Percentiles rank a stretch among this genome's conserved stretches.
Evolutionary conservation across 768 basidiomycete genomes (phyloP).

Genomic region (Amanita exitialis): DNA sequence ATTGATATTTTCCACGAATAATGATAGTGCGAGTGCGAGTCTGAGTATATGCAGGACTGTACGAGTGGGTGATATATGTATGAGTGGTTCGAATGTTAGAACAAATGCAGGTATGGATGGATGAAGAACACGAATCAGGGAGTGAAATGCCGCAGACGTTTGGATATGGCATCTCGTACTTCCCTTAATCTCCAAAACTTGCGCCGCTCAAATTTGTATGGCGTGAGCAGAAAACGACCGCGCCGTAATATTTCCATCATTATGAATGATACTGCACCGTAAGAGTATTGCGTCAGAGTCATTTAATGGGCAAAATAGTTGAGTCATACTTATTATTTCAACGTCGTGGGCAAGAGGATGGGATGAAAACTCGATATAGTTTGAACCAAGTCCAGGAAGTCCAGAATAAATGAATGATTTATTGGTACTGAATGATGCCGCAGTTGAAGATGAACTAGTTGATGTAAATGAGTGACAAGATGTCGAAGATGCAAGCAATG

Average conservation of each 20-base stretch:
- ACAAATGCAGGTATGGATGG: not conserved
- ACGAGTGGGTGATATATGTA: not conserved
- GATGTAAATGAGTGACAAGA: slow-evolving; percentile 7
- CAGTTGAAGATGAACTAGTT: slow-evolving; percentile 12
- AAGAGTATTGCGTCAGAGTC: slow-evolving; percentile 7
- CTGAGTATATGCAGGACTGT: not conserved
- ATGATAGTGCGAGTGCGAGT: not conserved
- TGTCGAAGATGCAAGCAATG: slow-evolving; percentile 8
- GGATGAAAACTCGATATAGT: slow-evolving; percentile 45
- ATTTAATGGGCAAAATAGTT: slow-evolving; percentile 1
- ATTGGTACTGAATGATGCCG: slow-evolving; percentile 17
- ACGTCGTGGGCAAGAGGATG: slow-evolving; percentile 38
- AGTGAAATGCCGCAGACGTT: slow-evolving; percentile 27
- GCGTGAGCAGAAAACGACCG: slow-evolving; percentile 41
- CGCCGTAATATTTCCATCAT: slow-evolving; percentile 58
- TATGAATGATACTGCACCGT: slow-evolving; percentile 41
- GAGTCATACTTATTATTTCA: slow-evolving; percentile 41
- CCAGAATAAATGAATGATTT: slow-evolving; percentile 37
- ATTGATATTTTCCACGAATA: not conserved
- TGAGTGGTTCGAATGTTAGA: not conserved
- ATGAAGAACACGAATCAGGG: not conserved
- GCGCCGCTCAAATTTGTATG: slow-evolving; percentile 37
- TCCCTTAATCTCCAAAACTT: slow-evolving; percentile 38
- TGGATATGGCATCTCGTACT: slow-evolving; percentile 24
- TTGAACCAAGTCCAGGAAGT: slow-evolving; percentile 41